These are phyloP conservation scores for Corylus avellana DNA, from an alignment of 306 rosid species.

Conservation along the genomic window DNA sequence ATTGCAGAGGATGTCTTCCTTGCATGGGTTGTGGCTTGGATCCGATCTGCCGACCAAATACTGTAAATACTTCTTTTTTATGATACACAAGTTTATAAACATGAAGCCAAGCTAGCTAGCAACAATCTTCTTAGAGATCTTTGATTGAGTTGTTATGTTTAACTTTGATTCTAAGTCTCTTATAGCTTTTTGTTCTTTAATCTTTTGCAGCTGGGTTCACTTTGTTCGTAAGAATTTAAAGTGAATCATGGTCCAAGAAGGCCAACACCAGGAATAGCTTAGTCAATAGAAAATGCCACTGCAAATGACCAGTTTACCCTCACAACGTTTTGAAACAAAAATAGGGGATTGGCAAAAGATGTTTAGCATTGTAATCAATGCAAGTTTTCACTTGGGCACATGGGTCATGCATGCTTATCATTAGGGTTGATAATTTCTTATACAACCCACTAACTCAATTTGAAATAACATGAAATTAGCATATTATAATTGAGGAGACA, in stretches of 20 bases:
- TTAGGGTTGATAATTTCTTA: no score
- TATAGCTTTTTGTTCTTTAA: neutral
- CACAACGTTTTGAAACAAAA: neutral
- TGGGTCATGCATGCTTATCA: no score
- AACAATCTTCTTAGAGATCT: neutral
- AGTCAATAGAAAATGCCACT: neutral
- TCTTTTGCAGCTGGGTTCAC: conserved; percentile 10
- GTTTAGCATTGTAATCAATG: neutral
- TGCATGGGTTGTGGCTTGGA: conserved; percentile 19
- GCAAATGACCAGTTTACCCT: conserved; percentile 8
- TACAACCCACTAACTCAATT: no score
- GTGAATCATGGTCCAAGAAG: neutral
- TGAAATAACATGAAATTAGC: no score
- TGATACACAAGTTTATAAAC: neutral
- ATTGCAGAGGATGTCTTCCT: conserved; percentile 20
- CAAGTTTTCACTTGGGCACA: neutral
- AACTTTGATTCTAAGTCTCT: conserved; percentile 40
- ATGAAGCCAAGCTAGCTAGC: neutral
- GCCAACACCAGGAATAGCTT: neutral
- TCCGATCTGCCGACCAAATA: conserved; percentile 14
- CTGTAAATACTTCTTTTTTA: neutral
- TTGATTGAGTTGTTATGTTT: neutral
- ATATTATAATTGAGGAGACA: no score
- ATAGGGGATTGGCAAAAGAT: neutral
- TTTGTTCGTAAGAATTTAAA: neutral